Conservation (phyloP, 2,329 filamentous ascomycete species). For the Claviceps citrina region DNA sequence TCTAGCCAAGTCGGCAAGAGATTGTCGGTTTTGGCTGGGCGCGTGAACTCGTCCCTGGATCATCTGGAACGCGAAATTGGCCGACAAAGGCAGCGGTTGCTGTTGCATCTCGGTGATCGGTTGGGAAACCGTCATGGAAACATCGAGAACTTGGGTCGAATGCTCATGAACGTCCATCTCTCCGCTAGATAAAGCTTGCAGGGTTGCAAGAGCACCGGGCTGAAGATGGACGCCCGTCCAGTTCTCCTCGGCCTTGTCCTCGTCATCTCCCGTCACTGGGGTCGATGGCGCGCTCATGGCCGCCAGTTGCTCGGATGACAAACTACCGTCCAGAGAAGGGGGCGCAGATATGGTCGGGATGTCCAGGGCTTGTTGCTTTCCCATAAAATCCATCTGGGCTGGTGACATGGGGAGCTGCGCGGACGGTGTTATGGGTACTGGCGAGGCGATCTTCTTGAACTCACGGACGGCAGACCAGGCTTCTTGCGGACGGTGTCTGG, state of each 20-base stretch:
- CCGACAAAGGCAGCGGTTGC: conserved; percentile 34
- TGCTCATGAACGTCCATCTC: conserved; percentile 41
- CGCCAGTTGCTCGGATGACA: conserved; percentile 77
- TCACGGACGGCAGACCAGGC: conserved; percentile 29
- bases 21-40: conserved; percentile 28
- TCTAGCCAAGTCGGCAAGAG: conserved; percentile 57
- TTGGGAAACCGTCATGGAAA: conserved; percentile 18
- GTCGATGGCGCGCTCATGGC: conserved; percentile 72
- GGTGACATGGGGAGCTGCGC: conserved; percentile 62
- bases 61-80: conserved; percentile 18
- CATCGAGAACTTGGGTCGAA: conserved; percentile 26
- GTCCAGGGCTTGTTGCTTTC: conserved; percentile 42
- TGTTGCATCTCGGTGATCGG: conserved; percentile 31
- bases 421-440: conserved; percentile 48
- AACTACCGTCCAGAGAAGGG: conserved; percentile 77
- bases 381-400: conserved; percentile 56
- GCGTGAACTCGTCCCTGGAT: conserved; percentile 14
- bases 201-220: conserved; percentile 62
- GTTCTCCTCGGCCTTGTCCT: conserved; percentile 38
- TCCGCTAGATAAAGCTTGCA: conserved; percentile 53
- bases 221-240: conserved; percentile 67
- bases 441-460: conserved; percentile 36
- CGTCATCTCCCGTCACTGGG: conserved; percentile 49
- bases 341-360: conserved; percentile 65
- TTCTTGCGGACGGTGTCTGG: conserved; percentile 19